Base-by-base conservation (phyloP, 2,329 filamentous ascomycete genomes). In the Colletotrichum simmondsii region DNA sequence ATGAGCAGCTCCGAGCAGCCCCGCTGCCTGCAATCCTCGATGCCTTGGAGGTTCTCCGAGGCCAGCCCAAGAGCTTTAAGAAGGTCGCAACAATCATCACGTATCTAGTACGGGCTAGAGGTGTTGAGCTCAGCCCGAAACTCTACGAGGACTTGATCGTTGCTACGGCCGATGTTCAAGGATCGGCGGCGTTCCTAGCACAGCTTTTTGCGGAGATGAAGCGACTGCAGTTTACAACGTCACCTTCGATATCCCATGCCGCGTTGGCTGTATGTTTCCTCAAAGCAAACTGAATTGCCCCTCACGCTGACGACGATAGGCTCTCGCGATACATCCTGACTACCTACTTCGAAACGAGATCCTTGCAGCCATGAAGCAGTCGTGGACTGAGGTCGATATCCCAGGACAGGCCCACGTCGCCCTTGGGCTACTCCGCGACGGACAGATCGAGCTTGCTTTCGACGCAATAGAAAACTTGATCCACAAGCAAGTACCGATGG, bases 251-350 rank as follows among this genome's bases (percentile, higher is more conserved):
- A 2, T 96, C 94, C 77, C 92, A 95, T 80, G 90, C 90, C 74
- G 90, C 92, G 2, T 83, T 98, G 52, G 90, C 91, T 81, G 91
- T 93, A 79, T 30, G 84, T 76, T 30, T 6, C 8, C 6, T 1
- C 8, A 30, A 14, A 7, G n/a, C 10, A 5, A 4, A 5, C 37
- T 1, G 16, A 5, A 11, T 6, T 28, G 10, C 7, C 35, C 3
- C 30, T 19, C 7, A 10, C 58, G 49, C 75, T 68, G 74, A 72
- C 68, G 6, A n/a, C 2, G 4, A 24, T 74, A 93, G 86, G 92
- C 90, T 5, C 86, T 98, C 28, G 90, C 94, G 0, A 90, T 97
- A 10, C 97, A 98, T 80, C 94, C 96, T 0, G 94, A 98, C 81
- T 96, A 97, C 77, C 76, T 95, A 6, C 84, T 97, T 28, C 91